Conservation (phyloP, 768 basidiomycete species). For the Lactifluus rugatus region DNA sequence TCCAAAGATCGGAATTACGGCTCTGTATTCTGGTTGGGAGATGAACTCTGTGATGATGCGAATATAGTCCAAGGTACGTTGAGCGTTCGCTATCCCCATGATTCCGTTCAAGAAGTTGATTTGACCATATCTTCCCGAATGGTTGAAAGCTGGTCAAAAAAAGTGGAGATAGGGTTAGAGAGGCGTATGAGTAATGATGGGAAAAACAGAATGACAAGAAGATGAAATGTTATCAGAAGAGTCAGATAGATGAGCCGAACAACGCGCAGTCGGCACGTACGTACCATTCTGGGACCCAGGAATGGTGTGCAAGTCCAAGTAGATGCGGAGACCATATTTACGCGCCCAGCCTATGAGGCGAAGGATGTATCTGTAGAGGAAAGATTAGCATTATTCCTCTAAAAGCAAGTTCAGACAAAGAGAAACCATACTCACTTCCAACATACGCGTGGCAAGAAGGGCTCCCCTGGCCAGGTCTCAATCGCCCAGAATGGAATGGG, state of each 20-base stretch:
- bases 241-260: conserved; percentile 13
- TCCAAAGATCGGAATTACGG: conserved; percentile 54
- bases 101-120: conserved; percentile 61
- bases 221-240: not conserved
- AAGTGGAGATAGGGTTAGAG: not conserved
- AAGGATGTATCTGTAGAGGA: conserved; percentile 47
- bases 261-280: conserved; percentile 10
- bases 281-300: conserved; percentile 77
- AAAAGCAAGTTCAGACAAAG: not conserved
- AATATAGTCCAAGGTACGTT: conserved; percentile 71
- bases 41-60: conserved; percentile 77
- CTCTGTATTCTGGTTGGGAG: conserved; percentile 59
- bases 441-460: conserved; percentile 62
- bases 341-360: conserved; percentile 74
- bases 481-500: conserved; percentile 87
- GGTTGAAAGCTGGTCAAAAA: conserved; percentile 37
- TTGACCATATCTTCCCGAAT: conserved; percentile 49
- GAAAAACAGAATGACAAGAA: not conserved
- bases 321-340: conserved; percentile 83
- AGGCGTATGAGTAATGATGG: not conserved
- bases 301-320: conserved; percentile 70
- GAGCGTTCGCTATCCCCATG: conserved; percentile 86
- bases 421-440: conserved; percentile 47
- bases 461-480: conserved; percentile 67
- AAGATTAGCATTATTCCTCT: not conserved